These are phyloP conservation scores for Catunica adiposa DNA, from an alignment of 2,329 filamentous ascomycete species.

Conservation along the genomic window DNA sequence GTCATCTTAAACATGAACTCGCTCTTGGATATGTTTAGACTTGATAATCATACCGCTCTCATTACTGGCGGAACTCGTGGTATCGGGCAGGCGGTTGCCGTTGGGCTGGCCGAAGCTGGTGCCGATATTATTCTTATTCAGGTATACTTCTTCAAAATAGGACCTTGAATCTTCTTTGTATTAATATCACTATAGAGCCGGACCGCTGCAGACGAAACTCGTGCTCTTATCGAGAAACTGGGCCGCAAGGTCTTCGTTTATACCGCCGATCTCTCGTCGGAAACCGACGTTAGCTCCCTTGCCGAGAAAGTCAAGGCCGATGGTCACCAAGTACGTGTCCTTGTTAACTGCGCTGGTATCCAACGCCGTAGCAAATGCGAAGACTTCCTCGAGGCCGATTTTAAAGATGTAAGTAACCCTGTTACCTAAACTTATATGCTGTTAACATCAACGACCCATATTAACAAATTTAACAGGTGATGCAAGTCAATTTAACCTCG, in stretches of 20 bases:
- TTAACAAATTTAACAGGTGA: conserved; percentile 31
- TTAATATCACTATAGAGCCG: neutral
- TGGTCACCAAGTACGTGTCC: conserved; percentile 52
- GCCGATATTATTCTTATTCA: conserved; percentile 40
- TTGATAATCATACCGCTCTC: conserved; percentile 39
- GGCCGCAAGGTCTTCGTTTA: conserved; percentile 53
- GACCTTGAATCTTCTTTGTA: no score
- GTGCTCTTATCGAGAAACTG: conserved; percentile 43
- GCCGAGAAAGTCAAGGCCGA: conserved; percentile 44
- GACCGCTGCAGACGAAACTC: conserved; percentile 31
- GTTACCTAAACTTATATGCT: conserved; percentile 8
- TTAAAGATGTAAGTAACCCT: conserved; percentile 39
- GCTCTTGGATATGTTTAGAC: conserved; percentile 30
- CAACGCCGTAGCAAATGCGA: conserved; percentile 63
- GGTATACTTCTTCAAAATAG: conserved; percentile 20
- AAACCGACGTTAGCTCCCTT: conserved; percentile 42
- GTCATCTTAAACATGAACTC: neutral
- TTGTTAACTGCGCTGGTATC: conserved; percentile 77
- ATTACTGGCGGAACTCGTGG: conserved; percentile 41
- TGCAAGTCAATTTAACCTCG: conserved; percentile 73
- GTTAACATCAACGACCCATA: neutral
- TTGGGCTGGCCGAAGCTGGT: conserved; percentile 42
- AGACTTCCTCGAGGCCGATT: conserved; percentile 60
- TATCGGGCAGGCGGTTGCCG: conserved; percentile 39
- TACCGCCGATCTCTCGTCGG: conserved; percentile 49